Percentiles rank a stretch among this genome's conserved stretches.
phyloP scores from a whole-genome alignment of 768 basidiomycete species.

The Russula virescens region DNA sequence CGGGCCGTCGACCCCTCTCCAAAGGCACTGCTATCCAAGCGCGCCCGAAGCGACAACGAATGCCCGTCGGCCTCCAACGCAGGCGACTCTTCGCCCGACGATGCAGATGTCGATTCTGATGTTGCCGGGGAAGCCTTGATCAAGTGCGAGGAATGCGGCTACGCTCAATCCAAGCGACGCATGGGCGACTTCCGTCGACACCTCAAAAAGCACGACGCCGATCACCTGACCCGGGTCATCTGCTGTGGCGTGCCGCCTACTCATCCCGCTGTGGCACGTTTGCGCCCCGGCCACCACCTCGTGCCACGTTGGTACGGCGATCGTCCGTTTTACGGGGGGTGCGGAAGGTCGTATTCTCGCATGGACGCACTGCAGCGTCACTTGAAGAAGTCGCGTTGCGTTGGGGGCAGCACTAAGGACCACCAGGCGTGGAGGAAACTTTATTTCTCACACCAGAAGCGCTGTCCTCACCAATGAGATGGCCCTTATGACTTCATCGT shows the following conservation, averaged over 20 bases:
- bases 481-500: not conserved
- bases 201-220: conserved; percentile 1
- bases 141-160: conserved; percentile 3
- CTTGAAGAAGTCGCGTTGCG: conserved; percentile 4
- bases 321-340: conserved; percentile 6
- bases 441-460: not conserved
- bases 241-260: conserved; percentile 13
- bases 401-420: conserved; percentile 1
- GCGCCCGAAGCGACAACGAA: not conserved
- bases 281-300: not conserved
- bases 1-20: not conserved
- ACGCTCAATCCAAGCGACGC: conserved; percentile 1
- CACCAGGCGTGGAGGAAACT: conserved; percentile 11
- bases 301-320: not conserved
- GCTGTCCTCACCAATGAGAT: not conserved
- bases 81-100: not conserved
- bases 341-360: conserved; percentile 12
- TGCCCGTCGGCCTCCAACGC: not conserved
- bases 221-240: not conserved
- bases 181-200: conserved; percentile 14
- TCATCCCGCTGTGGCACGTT: not conserved
- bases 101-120: not conserved
- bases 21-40: not conserved
- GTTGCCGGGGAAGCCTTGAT: not conserved
- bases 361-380: conserved; percentile 19